Conservation (phyloP, 2,329 filamentous ascomycete species). For the Penicillium sp. region DNA sequence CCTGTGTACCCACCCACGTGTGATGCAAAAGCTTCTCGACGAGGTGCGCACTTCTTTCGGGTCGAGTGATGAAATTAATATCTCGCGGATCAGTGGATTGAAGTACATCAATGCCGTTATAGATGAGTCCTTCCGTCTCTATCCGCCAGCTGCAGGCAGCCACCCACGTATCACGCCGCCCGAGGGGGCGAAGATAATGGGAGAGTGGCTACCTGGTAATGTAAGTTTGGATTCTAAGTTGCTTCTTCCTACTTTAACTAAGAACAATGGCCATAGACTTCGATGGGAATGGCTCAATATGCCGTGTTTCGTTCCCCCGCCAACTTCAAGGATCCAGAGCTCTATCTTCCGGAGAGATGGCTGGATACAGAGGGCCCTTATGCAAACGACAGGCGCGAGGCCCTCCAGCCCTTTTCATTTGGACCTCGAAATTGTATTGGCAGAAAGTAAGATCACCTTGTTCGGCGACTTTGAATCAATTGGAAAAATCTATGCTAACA, state of each 20-base stretch:
- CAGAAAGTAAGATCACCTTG: neutral
- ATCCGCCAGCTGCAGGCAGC: conserved; percentile 4
- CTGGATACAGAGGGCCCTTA: conserved; percentile 3
- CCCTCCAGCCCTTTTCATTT: conserved; percentile 7
- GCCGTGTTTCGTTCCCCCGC: conserved; percentile 4
- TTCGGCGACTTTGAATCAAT: neutral
- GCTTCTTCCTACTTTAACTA: neutral
- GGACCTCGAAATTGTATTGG: conserved; percentile 10
- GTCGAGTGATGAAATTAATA: neutral
- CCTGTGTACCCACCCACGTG: neutral
- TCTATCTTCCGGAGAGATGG: conserved; percentile 6
- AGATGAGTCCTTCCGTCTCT: conserved; percentile 7
- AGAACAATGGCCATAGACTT: neutral
- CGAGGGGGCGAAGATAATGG: conserved; percentile 6
- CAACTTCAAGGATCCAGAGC: conserved; percentile 8
- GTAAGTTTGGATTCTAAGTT: neutral
- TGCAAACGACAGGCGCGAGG: conserved; percentile 1
- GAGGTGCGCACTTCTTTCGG: neutral
- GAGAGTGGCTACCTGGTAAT: conserved; percentile 5
- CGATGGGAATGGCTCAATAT: conserved; percentile 10
- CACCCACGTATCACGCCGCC: conserved; percentile 7
- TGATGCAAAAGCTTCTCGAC: neutral
- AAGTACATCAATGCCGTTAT: conserved; percentile 8
- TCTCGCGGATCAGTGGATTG: neutral
- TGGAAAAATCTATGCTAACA: neutral